Evolutionary conservation across 202 grass and related monocot genomes (phyloP).

Genomic region (Bolboschoenoplectus hybrid): DNA sequence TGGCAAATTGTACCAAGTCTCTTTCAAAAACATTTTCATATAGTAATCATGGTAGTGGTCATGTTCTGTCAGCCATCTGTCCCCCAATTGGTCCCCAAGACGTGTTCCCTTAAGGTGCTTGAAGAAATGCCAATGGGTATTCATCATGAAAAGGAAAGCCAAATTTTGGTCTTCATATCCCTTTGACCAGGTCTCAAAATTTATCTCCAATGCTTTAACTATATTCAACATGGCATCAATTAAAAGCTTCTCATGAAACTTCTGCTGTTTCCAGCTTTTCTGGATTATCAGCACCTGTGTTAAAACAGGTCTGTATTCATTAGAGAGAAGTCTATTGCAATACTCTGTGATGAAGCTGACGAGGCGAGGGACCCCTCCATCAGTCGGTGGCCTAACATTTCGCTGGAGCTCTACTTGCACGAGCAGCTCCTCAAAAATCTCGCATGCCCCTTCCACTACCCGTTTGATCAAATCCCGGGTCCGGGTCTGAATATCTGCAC

Average conservation of each 20-base stretch:
- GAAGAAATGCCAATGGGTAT: conserved; percentile 91
- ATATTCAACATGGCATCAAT: conserved; percentile 63
- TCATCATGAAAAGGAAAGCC: conserved; percentile 81
- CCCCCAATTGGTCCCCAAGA: conserved; percentile 73
- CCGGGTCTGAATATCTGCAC: conserved; percentile 69
- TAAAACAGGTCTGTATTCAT: conserved; percentile 69
- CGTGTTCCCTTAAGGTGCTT: conserved; percentile 78
- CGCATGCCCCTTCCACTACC: conserved; percentile 70
- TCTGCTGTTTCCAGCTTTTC: conserved; percentile 80
- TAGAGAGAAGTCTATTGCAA: conserved; percentile 68
- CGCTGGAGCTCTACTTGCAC: conserved; percentile 90
- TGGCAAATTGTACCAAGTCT: conserved; percentile 77
- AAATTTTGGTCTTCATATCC: conserved; percentile 57
- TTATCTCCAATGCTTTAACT: conserved; percentile 71
- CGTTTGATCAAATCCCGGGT: conserved; percentile 88
- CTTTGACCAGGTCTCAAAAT: conserved; percentile 91
- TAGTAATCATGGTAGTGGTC: conserved; percentile 85
- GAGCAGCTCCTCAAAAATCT: conserved; percentile 86
- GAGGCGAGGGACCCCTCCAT: conserved; percentile 67
- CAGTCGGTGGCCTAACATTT: conserved; percentile 54
- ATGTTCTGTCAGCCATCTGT: conserved; percentile 70
- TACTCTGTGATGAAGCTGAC: conserved; percentile 84
- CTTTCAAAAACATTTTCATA: conserved; percentile 57
- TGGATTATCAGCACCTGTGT: conserved; percentile 82
- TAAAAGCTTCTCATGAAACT: conserved; percentile 72